Percentiles rank a stretch among this genome's conserved stretches.
Conservation (phyloP, 805 yeast species). For the Schwanniomyces vanrijiae region DNA sequence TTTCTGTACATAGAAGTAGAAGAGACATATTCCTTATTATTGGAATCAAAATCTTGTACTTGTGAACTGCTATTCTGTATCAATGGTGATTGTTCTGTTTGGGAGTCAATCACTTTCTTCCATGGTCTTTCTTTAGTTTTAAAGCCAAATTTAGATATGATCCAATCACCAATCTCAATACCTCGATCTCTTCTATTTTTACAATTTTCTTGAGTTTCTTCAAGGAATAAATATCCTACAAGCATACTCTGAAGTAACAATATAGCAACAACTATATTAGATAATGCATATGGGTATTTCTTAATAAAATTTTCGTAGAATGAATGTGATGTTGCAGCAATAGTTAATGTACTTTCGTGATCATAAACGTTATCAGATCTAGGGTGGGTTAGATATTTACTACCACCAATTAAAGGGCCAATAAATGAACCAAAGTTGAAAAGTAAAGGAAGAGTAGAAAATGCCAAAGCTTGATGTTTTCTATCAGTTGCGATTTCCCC, state of each 20-base stretch:
- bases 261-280: constrained; percentile 33
- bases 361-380: constrained; percentile 4
- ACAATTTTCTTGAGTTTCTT: constrained; percentile 32
- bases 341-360: not conserved
- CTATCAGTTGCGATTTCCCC: constrained; percentile 61
- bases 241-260: constrained; percentile 24
- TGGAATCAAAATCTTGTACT: constrained; percentile 4
- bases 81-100: constrained; percentile 7
- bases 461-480: constrained; percentile 62
- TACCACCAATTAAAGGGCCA: constrained; percentile 59
- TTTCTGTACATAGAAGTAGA: constrained; percentile 16
- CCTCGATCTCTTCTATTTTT: constrained; percentile 29
- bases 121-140: constrained; percentile 29
- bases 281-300: constrained; percentile 38
- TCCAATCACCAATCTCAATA: constrained; percentile 36
- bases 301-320: constrained; percentile 27
- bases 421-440: constrained; percentile 61
- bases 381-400: constrained; percentile 53
- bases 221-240: constrained; percentile 35
- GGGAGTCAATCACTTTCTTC: constrained; percentile 8
- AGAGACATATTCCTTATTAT: not conserved
- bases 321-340: not conserved
- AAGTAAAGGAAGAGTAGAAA: constrained; percentile 58
- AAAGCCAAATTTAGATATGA: constrained; percentile 25
- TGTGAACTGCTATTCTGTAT: constrained; percentile 4